These are phyloP conservation scores for Puccinia triticina DNA, from an alignment of 1,284 basidiomycete species.

Conservation along the genomic window DNA sequence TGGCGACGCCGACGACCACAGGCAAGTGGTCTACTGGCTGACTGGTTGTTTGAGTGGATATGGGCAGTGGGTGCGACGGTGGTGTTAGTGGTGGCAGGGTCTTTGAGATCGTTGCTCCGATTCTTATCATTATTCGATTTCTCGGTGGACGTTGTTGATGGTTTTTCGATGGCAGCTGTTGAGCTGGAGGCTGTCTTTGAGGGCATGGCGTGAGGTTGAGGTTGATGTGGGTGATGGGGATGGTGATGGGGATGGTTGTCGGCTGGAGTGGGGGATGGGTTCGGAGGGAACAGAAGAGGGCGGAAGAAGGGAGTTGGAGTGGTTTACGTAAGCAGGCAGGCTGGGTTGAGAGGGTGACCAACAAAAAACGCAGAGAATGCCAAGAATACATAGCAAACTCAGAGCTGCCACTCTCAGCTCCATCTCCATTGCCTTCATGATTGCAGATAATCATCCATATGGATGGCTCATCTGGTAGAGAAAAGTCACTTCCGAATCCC, in stretches of 20 bases:
- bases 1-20: conserved; percentile 43
- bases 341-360: no score
- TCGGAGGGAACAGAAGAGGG: no score
- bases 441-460: no score
- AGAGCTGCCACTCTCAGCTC: no score
- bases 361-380: no score
- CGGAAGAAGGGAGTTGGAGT: background rate
- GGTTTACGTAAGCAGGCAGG: background rate
- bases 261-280: no score
- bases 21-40: background rate
- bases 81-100: background rate
- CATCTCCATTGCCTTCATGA: no score
- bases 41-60: background rate
- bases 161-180: background rate
- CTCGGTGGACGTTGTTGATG: background rate
- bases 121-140: background rate
- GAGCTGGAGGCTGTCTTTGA: background rate
- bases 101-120: background rate
- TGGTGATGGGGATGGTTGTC: background rate
- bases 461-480: no score
- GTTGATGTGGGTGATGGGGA: background rate
- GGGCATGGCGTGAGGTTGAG: background rate
- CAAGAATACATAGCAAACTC: no score
- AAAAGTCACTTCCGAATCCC: no score
- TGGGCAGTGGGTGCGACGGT: background rate